Evolutionary conservation across 2,329 filamentous ascomycete genomes (phyloP), one percentile per base, ranked within the genome.

Genomic region (Fusarium piperis): DNA sequence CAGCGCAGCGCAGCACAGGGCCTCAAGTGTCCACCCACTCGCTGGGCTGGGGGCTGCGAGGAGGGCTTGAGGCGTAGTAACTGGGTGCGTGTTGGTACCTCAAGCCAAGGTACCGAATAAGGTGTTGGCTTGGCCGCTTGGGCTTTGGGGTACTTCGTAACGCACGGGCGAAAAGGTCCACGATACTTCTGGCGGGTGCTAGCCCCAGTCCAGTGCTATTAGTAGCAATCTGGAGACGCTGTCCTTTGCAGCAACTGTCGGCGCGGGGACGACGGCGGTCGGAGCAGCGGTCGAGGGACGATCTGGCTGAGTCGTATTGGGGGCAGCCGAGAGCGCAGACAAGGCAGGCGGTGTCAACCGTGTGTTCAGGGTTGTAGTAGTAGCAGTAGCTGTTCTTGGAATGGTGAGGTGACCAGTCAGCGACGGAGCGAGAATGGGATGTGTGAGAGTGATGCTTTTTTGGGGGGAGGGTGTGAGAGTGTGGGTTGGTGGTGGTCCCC

Each of bases 311-410:
- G 65, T 62, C 65, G 65, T 64, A 63, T 58, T 62, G 59, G 55
- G 56, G 52, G 28, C 44, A 44, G 38, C 57, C 48, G 60, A 60
- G 59, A 63, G 55, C 23, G 66, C 59, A 58, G 46, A 56, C 36
- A 64, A 68, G 58, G 62, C 59, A 70, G 70, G 74, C 74, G 68
- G 74, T 76, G 72, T 73, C 59, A 61, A 71, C 62, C 55, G 56
- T 67, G 56, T 64, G 64, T 74, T 70, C 59, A 75, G 38, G 66
- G 64, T 66, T 48, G 44, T 48, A 48, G 44, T 48, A 48, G 23
- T 48, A 71, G 62, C 66, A 73, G 60, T 72, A 73, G 68, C 74
- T 76, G 72, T 75, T 76, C 72, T 76, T 75, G 71, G 74, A 76
- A 76, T 73, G 71, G 69, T 70, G 74, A 72, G 63, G 62, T 69